Conservation (phyloP, 2,329 filamentous ascomycete genomes). For the Xylaria digitata region DNA sequence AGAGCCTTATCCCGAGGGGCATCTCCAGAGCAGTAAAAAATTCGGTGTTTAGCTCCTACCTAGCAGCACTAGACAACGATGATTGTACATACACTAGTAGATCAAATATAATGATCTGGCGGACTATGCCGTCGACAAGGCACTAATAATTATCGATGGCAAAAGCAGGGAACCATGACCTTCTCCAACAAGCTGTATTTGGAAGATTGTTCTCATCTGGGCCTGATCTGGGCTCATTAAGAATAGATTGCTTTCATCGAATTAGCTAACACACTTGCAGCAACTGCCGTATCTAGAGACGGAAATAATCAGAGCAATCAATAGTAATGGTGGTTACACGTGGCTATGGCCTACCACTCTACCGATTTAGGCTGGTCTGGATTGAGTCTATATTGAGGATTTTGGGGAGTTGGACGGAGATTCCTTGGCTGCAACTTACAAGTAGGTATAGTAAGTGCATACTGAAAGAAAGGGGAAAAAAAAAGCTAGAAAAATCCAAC, state of each 20-base stretch:
- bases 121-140: slow-evolving; percentile 8
- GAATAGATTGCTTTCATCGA: slow-evolving; percentile 29
- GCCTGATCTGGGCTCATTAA: slow-evolving; percentile 28
- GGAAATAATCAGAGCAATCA: slow-evolving; percentile 26
- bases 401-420: not conserved
- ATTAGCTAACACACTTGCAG: slow-evolving; percentile 26
- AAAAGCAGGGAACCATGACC: slow-evolving; percentile 2
- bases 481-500: too few species aligned
- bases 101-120: slow-evolving; percentile 11
- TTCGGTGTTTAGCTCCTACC: too few species aligned
- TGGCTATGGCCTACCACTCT: slow-evolving; percentile 24
- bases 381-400: slow-evolving; percentile 11
- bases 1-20: not conserved
- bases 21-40: too few species aligned
- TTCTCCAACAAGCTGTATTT: slow-evolving; percentile 20
- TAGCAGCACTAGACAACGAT: too few species aligned
- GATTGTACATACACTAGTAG: too few species aligned
- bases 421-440: not conserved
- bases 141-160: not conserved
- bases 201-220: slow-evolving; percentile 14
- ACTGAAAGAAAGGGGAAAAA: too few species aligned
- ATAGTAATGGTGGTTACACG: slow-evolving; percentile 21
- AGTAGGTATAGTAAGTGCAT: too few species aligned
- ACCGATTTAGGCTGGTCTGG: slow-evolving; percentile 30
- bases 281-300: slow-evolving; percentile 34